Conservation (phyloP, 345 rosid genomes). For the Salix suchowensis region DNA sequence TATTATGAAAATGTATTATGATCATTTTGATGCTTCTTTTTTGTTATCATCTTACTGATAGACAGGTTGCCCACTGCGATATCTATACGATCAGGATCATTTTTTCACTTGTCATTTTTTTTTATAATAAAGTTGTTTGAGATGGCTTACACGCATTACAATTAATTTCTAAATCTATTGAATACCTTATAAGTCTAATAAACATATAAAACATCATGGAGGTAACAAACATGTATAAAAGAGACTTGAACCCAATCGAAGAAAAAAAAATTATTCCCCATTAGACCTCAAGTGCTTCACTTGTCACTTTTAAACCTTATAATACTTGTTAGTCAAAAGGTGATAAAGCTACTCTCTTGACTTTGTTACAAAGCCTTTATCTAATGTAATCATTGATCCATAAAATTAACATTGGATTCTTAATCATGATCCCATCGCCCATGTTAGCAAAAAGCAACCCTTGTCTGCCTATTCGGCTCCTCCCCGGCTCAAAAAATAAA, state of each 20-base stretch:
- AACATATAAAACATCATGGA: no score
- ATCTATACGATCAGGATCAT: not conserved
- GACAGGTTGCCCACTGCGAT: conserved; percentile 1
- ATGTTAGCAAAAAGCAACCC: conserved; percentile 7
- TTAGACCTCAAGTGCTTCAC: not conserved
- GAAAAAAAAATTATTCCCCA: no score
- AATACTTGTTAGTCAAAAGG: conserved; percentile 4
- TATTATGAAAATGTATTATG: conserved; percentile 9
- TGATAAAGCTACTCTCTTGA: conserved; percentile 10
- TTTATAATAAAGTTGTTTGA: no score
- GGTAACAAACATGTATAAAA: no score
- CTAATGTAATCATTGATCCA: not conserved
- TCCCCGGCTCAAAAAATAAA: not conserved
- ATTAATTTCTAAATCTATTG: no score
- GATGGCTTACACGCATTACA: no score
- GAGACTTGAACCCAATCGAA: no score
- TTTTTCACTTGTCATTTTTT: not conserved
- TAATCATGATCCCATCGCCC: conserved; percentile 19
- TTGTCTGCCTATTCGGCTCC: conserved; percentile 10
- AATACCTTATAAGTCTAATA: no score
- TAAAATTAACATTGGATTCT: not conserved
- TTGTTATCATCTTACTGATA: not conserved
- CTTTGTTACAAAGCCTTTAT: conserved; percentile 5
- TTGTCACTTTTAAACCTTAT: not conserved
- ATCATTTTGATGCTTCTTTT: not conserved